Evolutionary conservation across 78 protist genomes (phyloP).

Genomic region (Chrysochromulina parva): DNA sequence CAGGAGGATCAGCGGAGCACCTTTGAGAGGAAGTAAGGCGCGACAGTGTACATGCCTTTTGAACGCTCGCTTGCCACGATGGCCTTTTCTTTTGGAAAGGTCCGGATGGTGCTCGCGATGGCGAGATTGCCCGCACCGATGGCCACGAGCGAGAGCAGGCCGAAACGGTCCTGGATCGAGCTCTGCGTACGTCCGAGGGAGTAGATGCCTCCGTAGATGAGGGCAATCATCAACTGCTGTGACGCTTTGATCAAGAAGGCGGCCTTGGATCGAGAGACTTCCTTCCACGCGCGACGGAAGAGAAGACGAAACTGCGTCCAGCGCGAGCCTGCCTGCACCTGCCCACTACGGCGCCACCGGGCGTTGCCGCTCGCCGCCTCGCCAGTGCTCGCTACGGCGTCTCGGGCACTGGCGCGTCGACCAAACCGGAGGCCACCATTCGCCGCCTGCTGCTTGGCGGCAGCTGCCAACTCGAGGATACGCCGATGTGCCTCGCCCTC

Average conservation of each 20-base stretch:
- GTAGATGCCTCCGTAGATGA: not conserved
- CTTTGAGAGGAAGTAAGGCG: not conserved
- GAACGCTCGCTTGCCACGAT: not conserved
- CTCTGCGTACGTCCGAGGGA: not conserved
- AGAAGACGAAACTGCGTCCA: not conserved
- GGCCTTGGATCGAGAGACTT: not conserved
- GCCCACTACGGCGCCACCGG: not conserved
- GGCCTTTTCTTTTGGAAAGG: constrained; percentile 2
- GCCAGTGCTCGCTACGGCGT: no score
- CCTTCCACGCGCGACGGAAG: not conserved
- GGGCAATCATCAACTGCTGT: not conserved
- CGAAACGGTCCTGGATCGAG: constrained; percentile 34
- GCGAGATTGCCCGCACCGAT: constrained; percentile 29
- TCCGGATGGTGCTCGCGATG: not conserved
- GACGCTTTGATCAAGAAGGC: not conserved
- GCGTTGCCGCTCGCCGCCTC: no score
- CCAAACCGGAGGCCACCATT: no score
- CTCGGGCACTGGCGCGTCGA: no score
- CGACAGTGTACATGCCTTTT: not conserved
- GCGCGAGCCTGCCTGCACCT: not conserved
- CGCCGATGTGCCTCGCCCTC: not conserved
- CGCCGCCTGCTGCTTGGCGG: not conserved
- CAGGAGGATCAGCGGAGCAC: not conserved
- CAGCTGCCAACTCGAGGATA: not conserved
- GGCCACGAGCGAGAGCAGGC: constrained; percentile 23